Evolutionary conservation across 2,329 filamentous ascomycete genomes (phyloP).

Genomic region (Pseudofabraea citricarpa): DNA sequence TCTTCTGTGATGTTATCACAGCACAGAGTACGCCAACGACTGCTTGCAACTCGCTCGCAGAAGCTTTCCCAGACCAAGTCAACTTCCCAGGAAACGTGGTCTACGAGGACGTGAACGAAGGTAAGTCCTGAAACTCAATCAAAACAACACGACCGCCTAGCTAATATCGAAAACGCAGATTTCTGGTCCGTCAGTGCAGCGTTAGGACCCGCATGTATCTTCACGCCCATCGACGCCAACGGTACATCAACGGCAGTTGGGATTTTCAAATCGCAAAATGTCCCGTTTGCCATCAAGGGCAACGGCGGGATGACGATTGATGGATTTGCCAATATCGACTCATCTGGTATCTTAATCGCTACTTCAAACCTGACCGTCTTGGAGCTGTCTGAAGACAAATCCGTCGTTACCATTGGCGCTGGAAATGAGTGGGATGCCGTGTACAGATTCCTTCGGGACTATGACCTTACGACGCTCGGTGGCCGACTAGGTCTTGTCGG

Average conservation of each 20-base stretch:
- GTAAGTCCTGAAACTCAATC: not conserved
- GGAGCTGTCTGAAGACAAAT: slow-evolving; percentile 14
- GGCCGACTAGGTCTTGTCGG: slow-evolving; percentile 4
- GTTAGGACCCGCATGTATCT: slow-evolving; percentile 1
- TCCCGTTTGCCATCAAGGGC: slow-evolving; percentile 1
- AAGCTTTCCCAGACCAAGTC: not conserved
- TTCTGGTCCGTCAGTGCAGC: not conserved
- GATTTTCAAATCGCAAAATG: not conserved
- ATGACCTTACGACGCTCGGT: slow-evolving; percentile 1
- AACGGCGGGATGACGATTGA: slow-evolving; percentile 16
- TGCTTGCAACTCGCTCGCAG: not conserved
- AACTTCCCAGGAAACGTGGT: not conserved
- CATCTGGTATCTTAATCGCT: slow-evolving; percentile 1
- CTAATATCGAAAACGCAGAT: not conserved
- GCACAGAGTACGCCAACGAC: not conserved
- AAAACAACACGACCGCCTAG: too few relatives aligned
- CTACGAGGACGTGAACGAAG: not conserved
- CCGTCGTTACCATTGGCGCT: not conserved
- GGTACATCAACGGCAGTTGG: not conserved
- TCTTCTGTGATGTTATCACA: not conserved
- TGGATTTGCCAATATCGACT: not conserved
- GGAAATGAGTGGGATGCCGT: slow-evolving; percentile 2
- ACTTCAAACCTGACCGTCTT: slow-evolving; percentile 3
- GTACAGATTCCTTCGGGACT: not conserved
- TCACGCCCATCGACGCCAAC: not conserved